Conservation (phyloP, 805 yeast species). For the Saturnispora dispora region DNA sequence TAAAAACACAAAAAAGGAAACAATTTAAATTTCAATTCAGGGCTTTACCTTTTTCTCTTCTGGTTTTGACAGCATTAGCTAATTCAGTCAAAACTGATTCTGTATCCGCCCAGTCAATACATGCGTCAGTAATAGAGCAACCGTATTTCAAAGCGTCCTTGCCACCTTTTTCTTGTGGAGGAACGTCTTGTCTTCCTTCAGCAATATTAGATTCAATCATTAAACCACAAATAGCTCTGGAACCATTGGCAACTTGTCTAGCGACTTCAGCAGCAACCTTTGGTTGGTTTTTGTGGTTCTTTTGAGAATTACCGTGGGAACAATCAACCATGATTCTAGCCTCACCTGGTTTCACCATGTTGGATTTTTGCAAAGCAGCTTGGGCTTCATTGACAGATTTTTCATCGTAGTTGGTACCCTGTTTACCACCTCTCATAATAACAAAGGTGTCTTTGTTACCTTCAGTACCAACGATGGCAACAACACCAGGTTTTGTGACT, state of each 20-base stretch:
- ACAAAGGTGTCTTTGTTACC: slow-evolving; percentile 89
- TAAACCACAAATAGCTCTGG: slow-evolving; percentile 72
- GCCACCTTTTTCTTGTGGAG: slow-evolving; percentile 54
- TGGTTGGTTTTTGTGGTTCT: slow-evolving; percentile 90
- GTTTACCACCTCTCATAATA: slow-evolving; percentile 91
- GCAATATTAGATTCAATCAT: slow-evolving; percentile 92
- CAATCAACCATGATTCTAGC: slow-evolving; percentile 92
- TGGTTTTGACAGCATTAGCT: slow-evolving; percentile 69
- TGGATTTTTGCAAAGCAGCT: slow-evolving; percentile 43
- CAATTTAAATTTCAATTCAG: not conserved
- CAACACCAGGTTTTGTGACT: slow-evolving; percentile 93
- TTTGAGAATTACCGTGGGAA: slow-evolving; percentile 92
- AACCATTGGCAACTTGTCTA: slow-evolving; percentile 72
- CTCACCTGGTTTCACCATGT: slow-evolving; percentile 27
- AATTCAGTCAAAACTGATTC: slow-evolving; percentile 59
- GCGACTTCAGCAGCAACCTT: slow-evolving; percentile 71
- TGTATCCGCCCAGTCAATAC: slow-evolving; percentile 86
- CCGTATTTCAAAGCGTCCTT: slow-evolving; percentile 77
- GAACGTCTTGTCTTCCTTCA: slow-evolving; percentile 91
- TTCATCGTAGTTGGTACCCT: slow-evolving; percentile 83
- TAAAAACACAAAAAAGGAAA: not conserved
- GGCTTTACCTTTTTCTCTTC: slow-evolving; percentile 39
- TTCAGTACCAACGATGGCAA: slow-evolving; percentile 91
- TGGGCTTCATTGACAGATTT: slow-evolving; percentile 61
- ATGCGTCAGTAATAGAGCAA: slow-evolving; percentile 94